Evolutionary conservation across 331 rosid species (phyloP).

Genomic region (Malus hybrid): DNA sequence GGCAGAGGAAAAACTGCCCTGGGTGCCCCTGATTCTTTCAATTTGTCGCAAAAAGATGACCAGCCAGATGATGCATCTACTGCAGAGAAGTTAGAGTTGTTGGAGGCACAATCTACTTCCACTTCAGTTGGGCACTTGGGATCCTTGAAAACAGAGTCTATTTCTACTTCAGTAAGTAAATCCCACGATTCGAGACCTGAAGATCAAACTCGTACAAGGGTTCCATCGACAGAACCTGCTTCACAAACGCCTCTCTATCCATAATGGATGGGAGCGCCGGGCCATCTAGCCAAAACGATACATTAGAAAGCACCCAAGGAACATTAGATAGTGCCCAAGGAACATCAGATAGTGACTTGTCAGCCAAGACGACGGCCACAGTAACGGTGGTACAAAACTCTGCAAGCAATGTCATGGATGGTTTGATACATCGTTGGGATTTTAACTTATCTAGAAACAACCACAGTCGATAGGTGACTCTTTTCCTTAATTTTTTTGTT

Average conservation of each 20-base stretch:
- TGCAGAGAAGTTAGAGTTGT: too few species aligned
- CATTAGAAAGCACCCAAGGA: slow-evolving; percentile 30
- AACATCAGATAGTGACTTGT: slow-evolving; percentile 65
- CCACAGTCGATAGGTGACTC: slow-evolving; percentile 33
- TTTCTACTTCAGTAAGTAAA: too few species aligned
- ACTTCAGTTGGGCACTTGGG: too few species aligned
- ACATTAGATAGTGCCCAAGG: too few species aligned
- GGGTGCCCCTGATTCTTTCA: too few species aligned
- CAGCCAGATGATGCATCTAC: too few species aligned
- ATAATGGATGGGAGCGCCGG: slow-evolving; percentile 28
- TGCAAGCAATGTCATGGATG: slow-evolving; percentile 53
- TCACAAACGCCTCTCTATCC: slow-evolving; percentile 22
- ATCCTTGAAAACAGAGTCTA: too few species aligned
- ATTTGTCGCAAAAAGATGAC: too few species aligned
- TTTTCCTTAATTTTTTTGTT: not conserved
- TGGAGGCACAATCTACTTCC: too few species aligned
- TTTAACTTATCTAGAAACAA: slow-evolving; percentile 67
- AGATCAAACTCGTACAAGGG: slow-evolving; percentile 14
- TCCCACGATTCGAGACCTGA: too few species aligned
- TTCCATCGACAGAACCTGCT: slow-evolving; percentile 22
- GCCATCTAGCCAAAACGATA: slow-evolving; percentile 27
- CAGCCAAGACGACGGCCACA: slow-evolving; percentile 74
- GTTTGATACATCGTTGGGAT: slow-evolving; percentile 88
- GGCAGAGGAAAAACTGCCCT: too few species aligned
- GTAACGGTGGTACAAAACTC: slow-evolving; percentile 70